Base-by-base conservation (phyloP, 768 basidiomycete genomes). In the Agrocybe pediades region DNA sequence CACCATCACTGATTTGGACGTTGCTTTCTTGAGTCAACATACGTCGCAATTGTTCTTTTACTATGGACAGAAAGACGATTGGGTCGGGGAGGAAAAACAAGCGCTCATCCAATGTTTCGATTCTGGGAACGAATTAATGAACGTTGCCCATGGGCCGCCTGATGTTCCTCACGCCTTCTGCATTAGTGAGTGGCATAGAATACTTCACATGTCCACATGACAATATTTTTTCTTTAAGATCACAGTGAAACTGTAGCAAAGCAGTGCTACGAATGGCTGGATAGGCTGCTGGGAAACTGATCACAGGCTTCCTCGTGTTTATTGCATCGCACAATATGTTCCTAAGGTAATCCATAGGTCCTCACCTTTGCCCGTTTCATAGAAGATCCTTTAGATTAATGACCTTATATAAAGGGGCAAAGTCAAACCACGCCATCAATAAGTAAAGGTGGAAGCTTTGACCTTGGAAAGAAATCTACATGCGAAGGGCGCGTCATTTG, bases 111-210 rank as follows among this genome's bases (percentile, higher is more conserved):
- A 58, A 2, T 67, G 63, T 3, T 68, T 86, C 49, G 67, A 73
- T 19, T 68, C 70, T 3, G 67, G 74, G 25, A 51, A 51, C 41
- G 65, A 54, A 20, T 64, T 64, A 40, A 62, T 57, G 26, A 74
- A 65, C 55, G 68, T 83, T 25, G 75, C 77, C 21, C 74, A 79
- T 58, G 82, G 74, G 3, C 67, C 66, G 5, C 62, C 70, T 6
- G 76, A 74, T 26, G 75, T 88, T 30, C 86, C 85, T 2, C 90
- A 91, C 65, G 83, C 85, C 15, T 91, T 90, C 64, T 89, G 85
- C 63, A 82, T 92, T 46, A 81, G 86, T 89, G 58, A 62, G 85
- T 74, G 21, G 30, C 16, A 15, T 15, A 15, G 43, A n/a, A 5
- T 24, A 13, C 3, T 27, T 13, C 24, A 33, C 20, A 19, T 39